phyloP scores from a whole-genome alignment of 345 rosid genomes.

The Melaleuca alternifolia region DNA sequence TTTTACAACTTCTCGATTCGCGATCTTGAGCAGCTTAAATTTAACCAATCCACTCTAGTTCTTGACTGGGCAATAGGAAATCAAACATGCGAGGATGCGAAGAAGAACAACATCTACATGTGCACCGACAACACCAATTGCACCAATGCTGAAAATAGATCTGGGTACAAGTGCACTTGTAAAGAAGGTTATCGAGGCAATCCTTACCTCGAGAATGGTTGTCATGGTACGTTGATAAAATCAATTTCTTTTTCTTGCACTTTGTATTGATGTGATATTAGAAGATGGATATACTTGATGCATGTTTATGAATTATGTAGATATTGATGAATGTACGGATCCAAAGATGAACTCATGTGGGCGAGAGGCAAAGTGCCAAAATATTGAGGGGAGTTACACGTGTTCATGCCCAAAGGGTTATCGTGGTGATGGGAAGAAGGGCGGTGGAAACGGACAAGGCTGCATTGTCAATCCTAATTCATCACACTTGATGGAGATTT shows the following conservation, averaged over 20 bases:
- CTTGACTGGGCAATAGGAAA: neutral
- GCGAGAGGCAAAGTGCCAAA: neutral
- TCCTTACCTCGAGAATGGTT: neutral
- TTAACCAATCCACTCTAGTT: neutral
- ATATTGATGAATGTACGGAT: slow-evolving; percentile 15
- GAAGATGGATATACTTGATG: neutral
- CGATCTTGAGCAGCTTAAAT: neutral
- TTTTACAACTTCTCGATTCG: neutral
- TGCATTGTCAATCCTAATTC: neutral
- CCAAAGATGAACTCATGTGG: neutral
- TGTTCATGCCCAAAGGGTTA: slow-evolving; percentile 25
- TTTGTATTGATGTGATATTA: too few relatives aligned
- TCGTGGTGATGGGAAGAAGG: slow-evolving; percentile 10
- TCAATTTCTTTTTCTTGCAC: neutral
- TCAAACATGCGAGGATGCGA: slow-evolving; percentile 1
- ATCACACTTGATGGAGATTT: neutral
- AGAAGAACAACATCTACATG: neutral
- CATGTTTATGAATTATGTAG: neutral
- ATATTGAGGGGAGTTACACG: slow-evolving; percentile 1
- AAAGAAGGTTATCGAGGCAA: slow-evolving; percentile 5
- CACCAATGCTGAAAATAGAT: neutral
- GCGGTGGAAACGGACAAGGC: neutral
- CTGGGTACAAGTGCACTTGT: slow-evolving; percentile 12
- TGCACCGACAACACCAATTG: neutral
- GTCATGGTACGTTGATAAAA: neutral